Base-by-base conservation (phyloP, 164 flowering plant genomes). In the Annona squamosa region DNA sequence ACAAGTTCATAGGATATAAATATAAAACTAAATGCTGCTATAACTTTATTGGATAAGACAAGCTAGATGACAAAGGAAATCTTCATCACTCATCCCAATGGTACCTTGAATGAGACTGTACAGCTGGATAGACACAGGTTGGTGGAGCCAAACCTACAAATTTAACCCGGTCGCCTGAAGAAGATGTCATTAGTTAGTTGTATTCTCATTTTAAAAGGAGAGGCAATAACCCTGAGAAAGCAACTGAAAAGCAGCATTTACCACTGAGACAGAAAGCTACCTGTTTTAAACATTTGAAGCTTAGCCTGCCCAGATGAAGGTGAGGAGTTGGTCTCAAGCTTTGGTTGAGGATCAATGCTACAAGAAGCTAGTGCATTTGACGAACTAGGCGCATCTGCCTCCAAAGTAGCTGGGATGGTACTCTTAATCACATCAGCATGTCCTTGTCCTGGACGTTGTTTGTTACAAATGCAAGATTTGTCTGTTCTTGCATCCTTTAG, bases 91-190 rank as follows among this genome's bases (percentile, higher is more conserved):
- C 37, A 52, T 52, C 5, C n/a, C 43, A 44, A 72, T 46, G 59
- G 71, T 86, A 92, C 97, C 97, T 89, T 70, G 86, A 70, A 75
- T 87, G 78, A 73, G 89, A 52, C 4, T 70, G 80, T 46, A 86
- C 66, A 48, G 87, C 48, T 59, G 88, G 73, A 80, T 83, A 88
- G 46, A 84, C 74, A 66, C 79, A 74, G 56, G 85, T 52, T 10
- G 59, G 59, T 52, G 59, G 81, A 74, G 81, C 67, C 3, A 86
- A 75, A 71, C 87, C 88, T 44, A 77, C 77, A 72, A 81, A 93
- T 79, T 78, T 90, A 48, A 93, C 94, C 69, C 87, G 81, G 77
- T 93, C 98, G 81, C 98, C 98, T 93, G 81, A 72, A 76, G 17
- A 13, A 52, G 59, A 70, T 75, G 68, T 13, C 56, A 46, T 48